Evolutionary conservation across 2,329 filamentous ascomycete species (phyloP).

Genomic region (Hypoxylon sp.): DNA sequence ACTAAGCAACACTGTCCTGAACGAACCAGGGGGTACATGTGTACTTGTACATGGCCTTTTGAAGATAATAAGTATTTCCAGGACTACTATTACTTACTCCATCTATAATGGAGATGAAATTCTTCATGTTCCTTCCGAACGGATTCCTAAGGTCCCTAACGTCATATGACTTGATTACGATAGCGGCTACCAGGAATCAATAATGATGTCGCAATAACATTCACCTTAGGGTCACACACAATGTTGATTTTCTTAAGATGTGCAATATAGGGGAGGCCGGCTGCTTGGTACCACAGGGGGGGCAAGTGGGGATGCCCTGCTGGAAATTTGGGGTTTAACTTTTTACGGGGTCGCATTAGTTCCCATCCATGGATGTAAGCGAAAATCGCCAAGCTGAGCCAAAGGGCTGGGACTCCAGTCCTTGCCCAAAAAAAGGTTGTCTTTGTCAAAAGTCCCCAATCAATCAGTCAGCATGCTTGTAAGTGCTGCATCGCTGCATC

Average conservation of each 20-base stretch:
- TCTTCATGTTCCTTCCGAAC: constrained; percentile 8
- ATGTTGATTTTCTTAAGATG: constrained; percentile 52
- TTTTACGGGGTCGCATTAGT: constrained; percentile 47
- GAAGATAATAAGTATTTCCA: background rate
- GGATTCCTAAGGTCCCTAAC: constrained; percentile 11
- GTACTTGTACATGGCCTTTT: constrained; percentile 6
- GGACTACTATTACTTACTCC: constrained; percentile 3
- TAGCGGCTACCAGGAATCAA: constrained; percentile 32
- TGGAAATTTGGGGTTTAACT: constrained; percentile 45
- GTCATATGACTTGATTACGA: constrained; percentile 35
- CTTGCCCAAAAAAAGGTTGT: constrained; percentile 3
- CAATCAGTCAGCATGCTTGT: constrained; percentile 22
- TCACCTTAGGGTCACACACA: constrained; percentile 31
- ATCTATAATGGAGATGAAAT: background rate
- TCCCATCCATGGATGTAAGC: constrained; percentile 49
- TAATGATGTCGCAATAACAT: constrained; percentile 45
- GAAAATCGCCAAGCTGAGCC: constrained; percentile 46
- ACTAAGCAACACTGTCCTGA: constrained; percentile 9
- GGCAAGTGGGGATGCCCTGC: constrained; percentile 31
- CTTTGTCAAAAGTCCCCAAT: constrained; percentile 38
- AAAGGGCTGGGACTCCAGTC: constrained; percentile 43
- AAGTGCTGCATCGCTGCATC: constrained; percentile 17
- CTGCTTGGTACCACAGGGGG: constrained; percentile 41
- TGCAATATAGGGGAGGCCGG: constrained; percentile 51
- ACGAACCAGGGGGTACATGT: constrained; percentile 4